Percentiles rank a stretch among this genome's conserved stretches.
Conservation (phyloP, 176 grass and related monocot genomes). For the Eragrostis nindensis region DNA sequence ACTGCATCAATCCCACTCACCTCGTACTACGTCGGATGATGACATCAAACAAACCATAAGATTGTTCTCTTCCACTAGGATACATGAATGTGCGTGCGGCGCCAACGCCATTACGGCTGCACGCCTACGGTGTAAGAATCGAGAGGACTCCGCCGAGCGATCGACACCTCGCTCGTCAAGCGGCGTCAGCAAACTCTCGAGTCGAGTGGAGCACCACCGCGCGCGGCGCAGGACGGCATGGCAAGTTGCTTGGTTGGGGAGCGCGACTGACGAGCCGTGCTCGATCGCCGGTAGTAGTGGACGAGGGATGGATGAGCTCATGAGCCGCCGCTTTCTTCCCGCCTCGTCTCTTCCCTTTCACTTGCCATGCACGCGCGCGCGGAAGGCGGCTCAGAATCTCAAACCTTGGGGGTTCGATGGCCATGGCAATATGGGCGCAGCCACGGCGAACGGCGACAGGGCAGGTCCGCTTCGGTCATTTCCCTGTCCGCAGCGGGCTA, state of each 20-base stretch:
- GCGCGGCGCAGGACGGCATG: background rate
- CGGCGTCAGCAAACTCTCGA: too few species aligned
- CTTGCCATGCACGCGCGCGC: background rate
- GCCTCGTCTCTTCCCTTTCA: too few species aligned
- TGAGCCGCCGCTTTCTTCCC: too few species aligned
- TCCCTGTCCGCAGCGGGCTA: background rate
- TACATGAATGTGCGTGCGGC: too few species aligned
- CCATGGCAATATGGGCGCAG: conserved; percentile 21
- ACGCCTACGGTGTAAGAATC: too few species aligned
- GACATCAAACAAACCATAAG: background rate
- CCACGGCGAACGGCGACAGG: background rate
- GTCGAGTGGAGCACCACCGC: too few species aligned
- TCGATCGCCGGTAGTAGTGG: too few species aligned
- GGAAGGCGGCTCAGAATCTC: too few species aligned
- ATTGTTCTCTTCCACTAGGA: background rate
- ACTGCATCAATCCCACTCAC: background rate
- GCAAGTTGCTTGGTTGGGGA: background rate
- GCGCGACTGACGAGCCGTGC: too few species aligned
- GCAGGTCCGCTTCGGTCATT: background rate
- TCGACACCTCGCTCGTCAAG: background rate
- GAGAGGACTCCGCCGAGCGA: too few species aligned
- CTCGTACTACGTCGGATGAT: background rate
- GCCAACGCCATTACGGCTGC: background rate
- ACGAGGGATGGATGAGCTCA: too few species aligned
- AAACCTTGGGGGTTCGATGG: too few species aligned